Evolutionary conservation across 129 eudicot species (phyloP), one percentile per base, ranked within the genome.

Genomic region (Flaveria robusta): DNA sequence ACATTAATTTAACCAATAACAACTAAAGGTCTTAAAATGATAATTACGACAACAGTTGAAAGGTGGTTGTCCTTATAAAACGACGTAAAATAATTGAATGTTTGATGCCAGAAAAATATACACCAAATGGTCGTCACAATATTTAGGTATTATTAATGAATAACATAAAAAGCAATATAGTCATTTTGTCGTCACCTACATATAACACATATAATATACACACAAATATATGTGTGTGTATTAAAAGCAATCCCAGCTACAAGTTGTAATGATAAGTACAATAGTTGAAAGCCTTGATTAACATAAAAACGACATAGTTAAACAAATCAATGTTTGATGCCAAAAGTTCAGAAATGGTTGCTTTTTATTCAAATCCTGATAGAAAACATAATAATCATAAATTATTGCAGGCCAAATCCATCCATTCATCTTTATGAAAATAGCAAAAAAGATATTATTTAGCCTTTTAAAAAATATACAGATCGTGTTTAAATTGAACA

Each of bases 351-450:
- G n/a, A 60, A 60, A 60, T 60, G 66, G 41, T 24, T 24, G 41
- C 66, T 60, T 60, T 60, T 24, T 60, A 60, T 24, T 60, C 66
- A 60, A 60, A 60, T 60, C 66, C 41, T 12, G 66, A 60, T 31
- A 60, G 16, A 39, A 60, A 60, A 60, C 66, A 60, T 60, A 60
- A 60, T 60, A 15, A 60, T 60, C 66, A 60, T 39, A 60, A 60
- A 60, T 26, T 60, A 60, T 60, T 26, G 66, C 66, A 60, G 34
- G 66, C 37, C 9, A 13, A 60, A 60, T 60, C 66, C 31, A 60
- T 60, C 66, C 34, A 59, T 60, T 24, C 24, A 23, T 58, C 65
- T 60, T 60, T 60, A 60, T 11, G 2, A 60, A 22, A 58, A 60
- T 12, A 11, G 8, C 39, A 26, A 4, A 60, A 58, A 11, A 67